These are phyloP conservation scores for Gaeumannomyces sp. DNA, from an alignment of 2,329 filamentous ascomycete species.

Conservation along the genomic window DNA sequence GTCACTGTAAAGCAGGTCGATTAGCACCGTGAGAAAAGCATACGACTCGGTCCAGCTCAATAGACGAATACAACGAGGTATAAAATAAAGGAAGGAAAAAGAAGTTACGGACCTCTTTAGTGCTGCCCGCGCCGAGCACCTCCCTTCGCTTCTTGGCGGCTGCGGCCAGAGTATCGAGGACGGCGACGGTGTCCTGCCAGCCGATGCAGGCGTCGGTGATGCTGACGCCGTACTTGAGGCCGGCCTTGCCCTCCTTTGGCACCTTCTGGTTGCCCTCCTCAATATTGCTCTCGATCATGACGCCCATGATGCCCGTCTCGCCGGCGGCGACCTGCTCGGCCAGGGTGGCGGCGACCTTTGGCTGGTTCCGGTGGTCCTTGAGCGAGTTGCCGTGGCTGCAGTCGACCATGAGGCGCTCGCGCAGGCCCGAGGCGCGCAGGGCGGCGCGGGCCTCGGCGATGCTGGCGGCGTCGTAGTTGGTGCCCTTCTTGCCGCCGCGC, in stretches of 20 bases:
- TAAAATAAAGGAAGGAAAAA: not conserved
- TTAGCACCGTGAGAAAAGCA: not conserved
- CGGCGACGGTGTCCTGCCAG: constrained; percentile 78
- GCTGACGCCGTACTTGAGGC: constrained; percentile 86
- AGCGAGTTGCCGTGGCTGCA: constrained; percentile 84
- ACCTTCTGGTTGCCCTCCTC: constrained; percentile 94
- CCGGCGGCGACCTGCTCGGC: constrained; percentile 81
- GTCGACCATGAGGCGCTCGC: constrained; percentile 92
- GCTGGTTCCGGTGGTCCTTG: constrained; percentile 97
- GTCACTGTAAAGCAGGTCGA: not conserved
- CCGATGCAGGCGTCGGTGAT: constrained; percentile 96
- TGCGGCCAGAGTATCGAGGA: constrained; percentile 72
- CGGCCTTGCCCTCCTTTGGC: constrained; percentile 74
- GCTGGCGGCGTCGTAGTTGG: constrained; percentile 86
- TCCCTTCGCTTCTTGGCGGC: constrained; percentile 71
- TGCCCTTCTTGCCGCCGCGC: constrained; percentile 82
- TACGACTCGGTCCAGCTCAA: no score
- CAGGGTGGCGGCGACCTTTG: constrained; percentile 77
- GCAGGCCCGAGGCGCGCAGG: constrained; percentile 74
- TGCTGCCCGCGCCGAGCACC: constrained; percentile 17
- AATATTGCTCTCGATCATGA: constrained; percentile 99
- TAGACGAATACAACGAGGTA: no score
- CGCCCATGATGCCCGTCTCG: constrained; percentile 84
- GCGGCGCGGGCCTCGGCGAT: constrained; percentile 74
- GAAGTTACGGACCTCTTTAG: not conserved